phyloP scores from a whole-genome alignment of 352 stramenopile genomes.

The Saprolegnia diclina region DNA sequence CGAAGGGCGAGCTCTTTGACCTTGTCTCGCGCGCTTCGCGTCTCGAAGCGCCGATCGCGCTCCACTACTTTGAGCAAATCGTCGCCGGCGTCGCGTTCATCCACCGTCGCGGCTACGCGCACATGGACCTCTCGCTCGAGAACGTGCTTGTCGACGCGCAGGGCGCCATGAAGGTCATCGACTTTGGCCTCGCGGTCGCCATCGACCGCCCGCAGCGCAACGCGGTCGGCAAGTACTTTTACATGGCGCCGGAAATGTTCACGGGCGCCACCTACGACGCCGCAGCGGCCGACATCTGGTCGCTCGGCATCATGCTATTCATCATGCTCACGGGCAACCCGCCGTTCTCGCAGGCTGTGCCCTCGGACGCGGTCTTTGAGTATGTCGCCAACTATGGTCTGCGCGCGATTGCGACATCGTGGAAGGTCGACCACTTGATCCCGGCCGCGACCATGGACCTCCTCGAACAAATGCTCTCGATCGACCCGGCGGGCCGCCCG shows the following conservation, averaged over 20 bases:
- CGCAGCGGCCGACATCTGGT: conserved; percentile 27
- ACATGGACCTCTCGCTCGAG: conserved; percentile 60
- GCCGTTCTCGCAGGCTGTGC: conserved; percentile 38
- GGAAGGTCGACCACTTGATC: conserved; percentile 32
- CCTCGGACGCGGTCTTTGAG: conserved; percentile 45
- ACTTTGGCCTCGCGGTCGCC: conserved; percentile 49
- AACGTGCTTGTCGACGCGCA: conserved; percentile 52
- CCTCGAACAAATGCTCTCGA: conserved; percentile 7
- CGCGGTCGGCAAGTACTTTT: conserved; percentile 31
- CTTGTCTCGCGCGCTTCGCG: conserved; percentile 28
- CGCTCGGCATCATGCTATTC: conserved; percentile 31
- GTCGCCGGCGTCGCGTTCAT: conserved; percentile 42
- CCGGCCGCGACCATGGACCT: conserved; percentile 3
- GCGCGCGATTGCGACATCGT: conserved; percentile 34
- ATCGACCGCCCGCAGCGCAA: conserved; percentile 36
- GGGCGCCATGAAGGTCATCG: conserved; percentile 34
- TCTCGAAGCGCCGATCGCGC: conserved; percentile 34
- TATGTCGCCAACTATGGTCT: conserved; percentile 40
- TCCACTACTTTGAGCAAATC: conserved; percentile 44
- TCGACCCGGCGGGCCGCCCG: neutral
- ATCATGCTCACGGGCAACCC: conserved; percentile 36
- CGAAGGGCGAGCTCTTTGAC: conserved; percentile 52
- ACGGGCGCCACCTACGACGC: conserved; percentile 18
- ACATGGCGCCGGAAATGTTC: conserved; percentile 32
- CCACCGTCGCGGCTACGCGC: conserved; percentile 48